These are phyloP conservation scores for Lactifluus rugatus DNA, from an alignment of 768 basidiomycete genomes.

Conservation along the genomic window DNA sequence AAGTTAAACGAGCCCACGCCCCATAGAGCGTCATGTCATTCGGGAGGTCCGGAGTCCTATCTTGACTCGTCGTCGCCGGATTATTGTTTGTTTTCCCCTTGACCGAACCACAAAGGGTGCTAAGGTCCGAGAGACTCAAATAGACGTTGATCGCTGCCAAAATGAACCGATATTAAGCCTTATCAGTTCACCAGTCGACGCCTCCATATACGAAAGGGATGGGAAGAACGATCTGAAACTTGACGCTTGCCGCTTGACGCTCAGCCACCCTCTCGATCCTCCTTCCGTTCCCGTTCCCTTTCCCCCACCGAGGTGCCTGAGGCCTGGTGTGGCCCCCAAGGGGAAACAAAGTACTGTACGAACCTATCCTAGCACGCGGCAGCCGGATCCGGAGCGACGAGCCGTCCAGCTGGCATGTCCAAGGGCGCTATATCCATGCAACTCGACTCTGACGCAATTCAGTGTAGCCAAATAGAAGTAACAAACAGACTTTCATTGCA, in stretches of 20 bases:
- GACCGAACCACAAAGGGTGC: too few relatives aligned
- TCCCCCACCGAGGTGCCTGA: not conserved
- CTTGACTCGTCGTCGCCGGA: constrained; percentile 3
- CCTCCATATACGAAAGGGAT: too few relatives aligned
- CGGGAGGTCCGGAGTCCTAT: too few relatives aligned
- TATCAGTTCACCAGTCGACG: not conserved
- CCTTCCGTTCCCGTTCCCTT: not conserved
- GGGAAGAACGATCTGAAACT: too few relatives aligned
- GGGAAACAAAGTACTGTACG: not conserved
- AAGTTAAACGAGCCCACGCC: not conserved
- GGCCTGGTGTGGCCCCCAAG: not conserved
- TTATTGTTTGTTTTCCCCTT: not conserved
- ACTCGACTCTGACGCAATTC: too few relatives aligned
- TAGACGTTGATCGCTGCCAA: constrained; percentile 7
- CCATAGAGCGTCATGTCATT: too few relatives aligned
- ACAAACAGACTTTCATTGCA: too few relatives aligned
- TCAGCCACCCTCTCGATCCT: not conserved
- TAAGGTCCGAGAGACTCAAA: constrained; percentile 11
- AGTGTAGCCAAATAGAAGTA: constrained; percentile 1
- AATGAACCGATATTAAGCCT: constrained; percentile 6
- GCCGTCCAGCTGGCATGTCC: not conserved
- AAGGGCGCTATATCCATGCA: too few relatives aligned
- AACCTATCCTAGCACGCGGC: not conserved
- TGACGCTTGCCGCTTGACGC: not conserved
- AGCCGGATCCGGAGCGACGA: not conserved